Conservation (phyloP, 495 filamentous ascomycete species). For the Trypethelium eluteriae region DNA sequence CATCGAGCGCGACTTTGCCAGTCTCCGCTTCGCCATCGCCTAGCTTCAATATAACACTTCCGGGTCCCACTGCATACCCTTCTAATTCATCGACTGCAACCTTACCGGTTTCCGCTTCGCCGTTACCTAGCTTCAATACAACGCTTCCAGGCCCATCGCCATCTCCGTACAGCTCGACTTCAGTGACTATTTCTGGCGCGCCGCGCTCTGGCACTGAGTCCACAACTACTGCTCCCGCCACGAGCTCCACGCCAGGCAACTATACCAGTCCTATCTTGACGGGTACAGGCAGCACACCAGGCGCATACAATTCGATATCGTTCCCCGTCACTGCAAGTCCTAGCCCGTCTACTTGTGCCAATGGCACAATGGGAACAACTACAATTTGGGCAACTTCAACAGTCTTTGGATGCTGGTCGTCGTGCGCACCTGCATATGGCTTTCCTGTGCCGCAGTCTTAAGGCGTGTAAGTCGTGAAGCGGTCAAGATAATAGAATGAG, state of each 20-base stretch:
- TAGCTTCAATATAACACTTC: background rate
- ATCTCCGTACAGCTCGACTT: background rate
- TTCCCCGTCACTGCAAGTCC: background rate
- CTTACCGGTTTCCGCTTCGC: background rate
- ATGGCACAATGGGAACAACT: background rate
- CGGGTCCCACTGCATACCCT: background rate
- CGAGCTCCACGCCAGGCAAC: background rate
- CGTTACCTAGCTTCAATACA: background rate
- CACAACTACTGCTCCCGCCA: background rate
- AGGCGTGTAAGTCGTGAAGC: background rate
- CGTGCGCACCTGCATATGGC: background rate
- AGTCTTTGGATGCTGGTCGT: background rate
- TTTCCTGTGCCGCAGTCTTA: background rate
- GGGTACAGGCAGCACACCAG: background rate
- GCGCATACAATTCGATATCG: background rate
- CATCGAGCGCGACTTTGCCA: background rate
- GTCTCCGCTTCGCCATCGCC: background rate
- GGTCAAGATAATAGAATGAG: no score
- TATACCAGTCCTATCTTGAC: background rate
- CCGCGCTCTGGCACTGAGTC: constrained; percentile 4
- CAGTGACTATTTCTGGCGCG: background rate
- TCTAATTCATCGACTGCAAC: background rate
- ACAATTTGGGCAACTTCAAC: background rate
- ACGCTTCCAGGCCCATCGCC: background rate
- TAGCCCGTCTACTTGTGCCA: background rate